phyloP scores from a whole-genome alignment of 75 land plant genomes.

The Cupressus sempervirens region DNA sequence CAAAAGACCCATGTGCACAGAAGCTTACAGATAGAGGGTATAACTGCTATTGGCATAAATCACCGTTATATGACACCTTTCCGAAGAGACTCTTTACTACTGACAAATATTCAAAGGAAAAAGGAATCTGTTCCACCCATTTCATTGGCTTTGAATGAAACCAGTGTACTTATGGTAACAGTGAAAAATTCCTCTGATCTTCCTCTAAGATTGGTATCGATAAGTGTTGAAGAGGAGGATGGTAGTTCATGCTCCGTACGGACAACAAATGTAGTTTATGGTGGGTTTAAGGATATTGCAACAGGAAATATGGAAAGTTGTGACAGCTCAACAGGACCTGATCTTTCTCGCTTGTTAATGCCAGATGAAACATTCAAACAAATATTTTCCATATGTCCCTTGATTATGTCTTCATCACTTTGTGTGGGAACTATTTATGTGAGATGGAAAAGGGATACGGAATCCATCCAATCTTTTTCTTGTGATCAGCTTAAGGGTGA shows the following conservation, averaged over 20 bases:
- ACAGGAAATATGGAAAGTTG: neutral
- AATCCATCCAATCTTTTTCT: neutral
- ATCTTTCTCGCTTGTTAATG: conserved; percentile 21
- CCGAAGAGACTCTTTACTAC: conserved; percentile 70
- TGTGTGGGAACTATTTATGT: conserved; percentile 51
- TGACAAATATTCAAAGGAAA: conserved; percentile 38
- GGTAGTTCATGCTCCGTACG: conserved; percentile 26
- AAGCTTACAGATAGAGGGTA: conserved; percentile 80
- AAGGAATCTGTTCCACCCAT: conserved; percentile 16
- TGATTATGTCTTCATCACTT: conserved; percentile 25
- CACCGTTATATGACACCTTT: conserved; percentile 76
- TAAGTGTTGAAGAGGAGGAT: conserved; percentile 48
- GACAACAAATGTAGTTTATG: neutral
- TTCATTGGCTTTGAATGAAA: conserved; percentile 61
- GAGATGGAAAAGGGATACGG: conserved; percentile 62
- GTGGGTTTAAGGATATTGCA: neutral
- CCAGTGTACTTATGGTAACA: conserved; percentile 53
- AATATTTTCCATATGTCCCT: conserved; percentile 68
- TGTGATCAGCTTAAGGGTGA: neutral
- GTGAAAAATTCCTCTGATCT: conserved; percentile 63
- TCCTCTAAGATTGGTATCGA: conserved; percentile 52
- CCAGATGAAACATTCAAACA: conserved; percentile 73
- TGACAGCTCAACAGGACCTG: conserved; percentile 9
- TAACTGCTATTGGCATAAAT: conserved; percentile 42
- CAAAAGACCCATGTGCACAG: conserved; percentile 67